These are phyloP conservation scores for Pseudoturritis turrita DNA, from an alignment of 345 rosid species.

Conservation along the genomic window DNA sequence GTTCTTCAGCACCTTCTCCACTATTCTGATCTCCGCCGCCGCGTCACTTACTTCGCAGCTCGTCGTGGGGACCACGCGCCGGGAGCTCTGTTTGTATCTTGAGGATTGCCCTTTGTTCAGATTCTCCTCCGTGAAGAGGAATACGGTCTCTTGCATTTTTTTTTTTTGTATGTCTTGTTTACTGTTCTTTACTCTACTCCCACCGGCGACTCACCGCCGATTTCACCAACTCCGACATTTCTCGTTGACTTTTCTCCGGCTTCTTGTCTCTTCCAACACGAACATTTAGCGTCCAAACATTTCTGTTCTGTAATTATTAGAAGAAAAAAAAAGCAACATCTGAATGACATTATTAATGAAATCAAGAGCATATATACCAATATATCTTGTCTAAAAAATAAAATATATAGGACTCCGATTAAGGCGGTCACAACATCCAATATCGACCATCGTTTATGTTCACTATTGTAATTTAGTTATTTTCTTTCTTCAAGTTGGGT, in stretches of 20 bases:
- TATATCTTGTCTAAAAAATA: no score
- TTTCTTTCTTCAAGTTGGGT: background rate
- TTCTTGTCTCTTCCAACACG: background rate
- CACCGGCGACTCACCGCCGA: background rate
- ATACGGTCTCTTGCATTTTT: conserved; percentile 33
- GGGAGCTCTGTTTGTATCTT: conserved; percentile 28
- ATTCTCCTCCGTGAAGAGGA: conserved; percentile 29
- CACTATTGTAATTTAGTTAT: background rate
- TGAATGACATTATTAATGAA: no score
- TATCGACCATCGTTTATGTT: background rate
- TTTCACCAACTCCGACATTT: conserved; percentile 9
- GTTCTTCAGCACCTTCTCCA: conserved; percentile 47
- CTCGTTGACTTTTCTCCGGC: conserved; percentile 9
- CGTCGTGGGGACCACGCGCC: conserved; percentile 29
- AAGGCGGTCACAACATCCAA: background rate
- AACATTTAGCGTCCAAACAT: background rate
- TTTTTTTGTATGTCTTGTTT: background rate
- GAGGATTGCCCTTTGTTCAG: conserved; percentile 26
- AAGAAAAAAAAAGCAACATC: background rate
- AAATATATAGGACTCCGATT: no score
- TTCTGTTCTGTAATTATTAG: conserved; percentile 1
- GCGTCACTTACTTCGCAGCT: background rate
- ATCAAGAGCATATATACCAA: no score
- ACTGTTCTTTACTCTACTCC: background rate
- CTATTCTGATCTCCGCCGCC: conserved; percentile 24